phyloP scores from a whole-genome alignment of 805 yeast species.

The Candida nemodendra region DNA sequence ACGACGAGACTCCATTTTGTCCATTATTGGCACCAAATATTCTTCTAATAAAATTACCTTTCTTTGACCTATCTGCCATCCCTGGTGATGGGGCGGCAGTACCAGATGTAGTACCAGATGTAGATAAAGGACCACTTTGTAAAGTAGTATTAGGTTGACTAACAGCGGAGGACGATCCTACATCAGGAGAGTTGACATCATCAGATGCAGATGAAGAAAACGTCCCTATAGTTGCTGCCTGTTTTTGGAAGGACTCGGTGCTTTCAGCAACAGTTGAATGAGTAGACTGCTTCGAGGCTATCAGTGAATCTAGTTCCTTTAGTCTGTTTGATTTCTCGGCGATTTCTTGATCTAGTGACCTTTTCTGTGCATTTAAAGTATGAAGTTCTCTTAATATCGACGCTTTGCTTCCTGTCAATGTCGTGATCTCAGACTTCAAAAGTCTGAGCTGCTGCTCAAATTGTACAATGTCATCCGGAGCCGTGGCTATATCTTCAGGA shows the following conservation, averaged over 20 bases:
- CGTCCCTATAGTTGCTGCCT: constrained; percentile 10
- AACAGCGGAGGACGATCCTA: constrained; percentile 5
- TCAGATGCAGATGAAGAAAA: constrained; percentile 11
- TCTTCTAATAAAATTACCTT: constrained; percentile 30
- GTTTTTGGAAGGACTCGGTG: constrained; percentile 12
- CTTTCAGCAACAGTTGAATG: constrained; percentile 2
- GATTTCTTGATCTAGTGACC: constrained; percentile 46
- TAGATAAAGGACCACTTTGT: not conserved
- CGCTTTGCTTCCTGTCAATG: constrained; percentile 40
- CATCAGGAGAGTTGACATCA: constrained; percentile 6
- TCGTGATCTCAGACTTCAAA: constrained; percentile 40
- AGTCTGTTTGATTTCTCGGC: constrained; percentile 16
- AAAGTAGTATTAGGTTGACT: constrained; percentile 1
- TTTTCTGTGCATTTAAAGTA: constrained; percentile 47
- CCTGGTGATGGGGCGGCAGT: not conserved
- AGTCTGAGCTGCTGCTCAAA: constrained; percentile 40
- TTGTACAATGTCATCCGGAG: constrained; percentile 27
- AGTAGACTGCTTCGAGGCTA: constrained; percentile 3
- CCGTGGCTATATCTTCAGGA: constrained; percentile 27
- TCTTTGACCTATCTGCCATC: constrained; percentile 18
- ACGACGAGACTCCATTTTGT: constrained; percentile 1
- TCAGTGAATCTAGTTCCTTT: constrained; percentile 15
- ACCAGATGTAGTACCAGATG: not conserved
- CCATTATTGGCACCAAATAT: constrained; percentile 26
- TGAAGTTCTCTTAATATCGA: constrained; percentile 49